These are phyloP conservation scores for Hippophae gyantsensis DNA, from an alignment of 306 rosid species.

Conservation along the genomic window DNA sequence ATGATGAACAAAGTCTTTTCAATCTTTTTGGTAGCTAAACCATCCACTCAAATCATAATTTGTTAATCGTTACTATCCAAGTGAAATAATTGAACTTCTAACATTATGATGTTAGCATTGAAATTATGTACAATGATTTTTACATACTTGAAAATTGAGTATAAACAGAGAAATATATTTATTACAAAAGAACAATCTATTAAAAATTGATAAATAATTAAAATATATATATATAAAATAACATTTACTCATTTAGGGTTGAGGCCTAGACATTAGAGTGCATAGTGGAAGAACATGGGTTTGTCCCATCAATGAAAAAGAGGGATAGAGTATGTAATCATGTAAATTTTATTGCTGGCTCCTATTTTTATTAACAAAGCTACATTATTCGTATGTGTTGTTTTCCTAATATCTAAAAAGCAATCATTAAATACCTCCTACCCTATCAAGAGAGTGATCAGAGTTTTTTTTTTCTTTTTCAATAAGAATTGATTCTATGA, in stretches of 20 bases:
- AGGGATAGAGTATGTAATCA: conserved; percentile 14
- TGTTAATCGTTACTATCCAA: background rate
- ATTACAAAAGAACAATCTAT: no score
- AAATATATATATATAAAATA: no score
- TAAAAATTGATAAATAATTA: no score
- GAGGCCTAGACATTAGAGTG: conserved; percentile 21
- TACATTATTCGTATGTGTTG: conserved; percentile 1
- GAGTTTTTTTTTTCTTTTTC: background rate
- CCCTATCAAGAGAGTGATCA: no score
- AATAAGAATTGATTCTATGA: background rate
- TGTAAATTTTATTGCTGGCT: background rate
- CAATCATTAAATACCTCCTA: conserved; percentile 17
- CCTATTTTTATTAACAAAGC: conserved; percentile 16
- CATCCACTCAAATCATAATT: no score
- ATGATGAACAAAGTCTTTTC: no score
- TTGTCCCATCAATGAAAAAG: conserved; percentile 31
- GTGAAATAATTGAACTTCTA: conserved; percentile 1
- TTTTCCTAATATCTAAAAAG: conserved; percentile 19
- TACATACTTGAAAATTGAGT: conserved; percentile 13
- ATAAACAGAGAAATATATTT: background rate
- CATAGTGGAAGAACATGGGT: conserved; percentile 35
- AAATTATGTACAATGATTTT: conserved; percentile 8
- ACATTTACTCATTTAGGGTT: background rate
- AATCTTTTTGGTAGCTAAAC: no score
- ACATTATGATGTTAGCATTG: conserved; percentile 5